Percentiles rank a stretch among this genome's conserved stretches.
These are phyloP conservation scores for Phialocephala subalpina DNA, from an alignment of 2,329 filamentous ascomycete species.

Conservation along the genomic window DNA sequence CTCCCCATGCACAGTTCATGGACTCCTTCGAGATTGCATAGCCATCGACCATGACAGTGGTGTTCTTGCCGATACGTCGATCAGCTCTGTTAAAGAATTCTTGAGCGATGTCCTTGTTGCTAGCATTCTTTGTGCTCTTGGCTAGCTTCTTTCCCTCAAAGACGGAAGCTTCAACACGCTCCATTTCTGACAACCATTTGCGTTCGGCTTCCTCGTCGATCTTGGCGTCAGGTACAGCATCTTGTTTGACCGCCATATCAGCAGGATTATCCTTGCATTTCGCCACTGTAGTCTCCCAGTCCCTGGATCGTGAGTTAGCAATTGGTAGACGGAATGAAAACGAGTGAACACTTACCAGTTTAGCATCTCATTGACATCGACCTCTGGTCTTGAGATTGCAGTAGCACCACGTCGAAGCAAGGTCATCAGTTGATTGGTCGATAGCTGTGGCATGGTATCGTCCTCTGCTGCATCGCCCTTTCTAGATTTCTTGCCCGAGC, in stretches of 20 bases:
- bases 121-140: slow-evolving; percentile 41
- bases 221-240: slow-evolving; percentile 40
- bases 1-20: slow-evolving; percentile 59
- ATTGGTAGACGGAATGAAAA: background rate
- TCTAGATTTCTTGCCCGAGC: slow-evolving; percentile 40
- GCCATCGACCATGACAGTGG: slow-evolving; percentile 63
- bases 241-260: slow-evolving; percentile 49
- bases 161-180: slow-evolving; percentile 62
- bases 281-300: slow-evolving; percentile 59
- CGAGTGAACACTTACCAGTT: slow-evolving; percentile 50
- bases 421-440: slow-evolving; percentile 59
- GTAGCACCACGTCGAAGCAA: slow-evolving; percentile 62
- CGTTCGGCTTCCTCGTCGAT: slow-evolving; percentile 57
- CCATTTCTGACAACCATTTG: slow-evolving; percentile 62
- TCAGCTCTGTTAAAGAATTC: slow-evolving; percentile 52
- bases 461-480: slow-evolving; percentile 41
- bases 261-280: slow-evolving; percentile 61
- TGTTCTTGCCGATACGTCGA: slow-evolving; percentile 62
- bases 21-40: slow-evolving; percentile 64
- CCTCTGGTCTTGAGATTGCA: slow-evolving; percentile 58
- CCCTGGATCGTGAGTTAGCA: slow-evolving; percentile 41
- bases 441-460: slow-evolving; percentile 59
- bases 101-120: slow-evolving; percentile 45
- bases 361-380: slow-evolving; percentile 63
- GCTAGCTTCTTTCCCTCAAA: slow-evolving; percentile 63